Conservation (phyloP, 306 rosid genomes). For the Gastrolobium villosum region DNA sequence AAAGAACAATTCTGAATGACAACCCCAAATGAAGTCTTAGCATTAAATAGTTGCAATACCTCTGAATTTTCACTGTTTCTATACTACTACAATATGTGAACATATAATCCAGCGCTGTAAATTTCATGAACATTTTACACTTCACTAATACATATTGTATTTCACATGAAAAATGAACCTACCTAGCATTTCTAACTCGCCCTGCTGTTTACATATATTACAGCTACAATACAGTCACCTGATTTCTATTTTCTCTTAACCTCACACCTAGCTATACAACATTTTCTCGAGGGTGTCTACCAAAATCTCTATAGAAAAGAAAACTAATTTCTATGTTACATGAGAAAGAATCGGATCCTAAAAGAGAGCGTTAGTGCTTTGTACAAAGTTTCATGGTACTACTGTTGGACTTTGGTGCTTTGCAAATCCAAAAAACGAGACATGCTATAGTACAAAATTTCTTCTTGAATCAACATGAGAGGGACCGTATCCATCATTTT, state of each 20-base stretch:
- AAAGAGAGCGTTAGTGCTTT: slow-evolving; percentile 68
- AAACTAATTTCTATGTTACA: slow-evolving; percentile 73
- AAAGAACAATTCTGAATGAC: slow-evolving; percentile 20
- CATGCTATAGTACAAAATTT: slow-evolving; percentile 49
- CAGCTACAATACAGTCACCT: slow-evolving; percentile 68
- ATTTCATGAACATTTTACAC: slow-evolving; percentile 47
- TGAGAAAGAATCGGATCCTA: slow-evolving; percentile 73
- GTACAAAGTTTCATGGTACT: slow-evolving; percentile 71
- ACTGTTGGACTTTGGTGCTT: slow-evolving; percentile 57
- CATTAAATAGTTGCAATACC: not conserved
- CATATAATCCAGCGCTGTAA: slow-evolving; percentile 24
- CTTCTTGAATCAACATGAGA: slow-evolving; percentile 44
- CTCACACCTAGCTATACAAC: slow-evolving; percentile 83
- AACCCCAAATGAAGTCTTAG: not conserved
- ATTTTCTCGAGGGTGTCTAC: slow-evolving; percentile 61
- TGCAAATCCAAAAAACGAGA: slow-evolving; percentile 52
- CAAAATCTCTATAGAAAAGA: slow-evolving; percentile 60
- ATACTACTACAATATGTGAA: not conserved
- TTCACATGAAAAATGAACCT: slow-evolving; percentile 47
- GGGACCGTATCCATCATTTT: slow-evolving; percentile 46
- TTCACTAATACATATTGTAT: slow-evolving; percentile 19
- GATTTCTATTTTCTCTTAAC: slow-evolving; percentile 67
- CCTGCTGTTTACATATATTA: slow-evolving; percentile 62
- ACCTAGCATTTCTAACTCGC: slow-evolving; percentile 51
- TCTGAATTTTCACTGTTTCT: not conserved